Evolutionary conservation across 169 alveolate species (phyloP).

Genomic region (Cryptosporidium meleagridis): DNA sequence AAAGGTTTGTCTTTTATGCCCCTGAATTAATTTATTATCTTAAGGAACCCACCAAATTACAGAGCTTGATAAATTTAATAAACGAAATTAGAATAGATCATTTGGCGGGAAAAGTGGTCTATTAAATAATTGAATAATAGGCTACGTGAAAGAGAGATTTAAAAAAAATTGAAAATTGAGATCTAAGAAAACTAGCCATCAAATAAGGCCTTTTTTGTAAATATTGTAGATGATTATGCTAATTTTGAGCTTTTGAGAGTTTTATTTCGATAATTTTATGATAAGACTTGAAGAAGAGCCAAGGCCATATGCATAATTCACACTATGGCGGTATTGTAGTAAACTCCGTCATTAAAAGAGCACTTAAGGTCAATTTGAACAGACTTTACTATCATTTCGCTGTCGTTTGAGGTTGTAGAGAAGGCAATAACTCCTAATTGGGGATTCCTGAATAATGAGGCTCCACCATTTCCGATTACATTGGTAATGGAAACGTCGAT

Average conservation of each 20-base stretch:
- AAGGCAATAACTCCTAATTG: constrained; percentile 8
- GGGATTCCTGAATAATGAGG: not conserved
- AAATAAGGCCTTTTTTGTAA: too few species aligned
- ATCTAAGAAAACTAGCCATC: not conserved
- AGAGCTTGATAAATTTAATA: not conserved
- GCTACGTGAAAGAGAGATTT: not conserved
- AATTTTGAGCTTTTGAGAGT: not conserved
- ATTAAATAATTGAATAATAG: not conserved
- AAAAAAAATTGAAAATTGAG: not conserved
- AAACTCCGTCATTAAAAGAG: constrained; percentile 61
- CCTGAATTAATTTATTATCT: not conserved
- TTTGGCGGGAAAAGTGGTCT: constrained; percentile 51
- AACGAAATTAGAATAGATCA: constrained; percentile 45
- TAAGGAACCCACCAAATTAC: not conserved
- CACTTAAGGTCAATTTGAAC: constrained; percentile 45
- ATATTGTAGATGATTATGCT: not conserved
- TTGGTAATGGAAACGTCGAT: not conserved
- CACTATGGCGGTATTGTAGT: constrained; percentile 49
- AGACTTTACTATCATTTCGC: constrained; percentile 13
- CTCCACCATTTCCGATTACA: constrained; percentile 34
- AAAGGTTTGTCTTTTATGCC: not conserved
- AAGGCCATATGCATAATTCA: not conserved
- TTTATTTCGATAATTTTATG: too few species aligned
- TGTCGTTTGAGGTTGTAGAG: constrained; percentile 41
- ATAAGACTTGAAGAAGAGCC: too few species aligned